Percentiles rank a stretch among this genome's conserved stretches.
These are phyloP conservation scores for Cryptosporidium viatorum DNA, from an alignment of 169 alveolate species.

Conservation along the genomic window DNA sequence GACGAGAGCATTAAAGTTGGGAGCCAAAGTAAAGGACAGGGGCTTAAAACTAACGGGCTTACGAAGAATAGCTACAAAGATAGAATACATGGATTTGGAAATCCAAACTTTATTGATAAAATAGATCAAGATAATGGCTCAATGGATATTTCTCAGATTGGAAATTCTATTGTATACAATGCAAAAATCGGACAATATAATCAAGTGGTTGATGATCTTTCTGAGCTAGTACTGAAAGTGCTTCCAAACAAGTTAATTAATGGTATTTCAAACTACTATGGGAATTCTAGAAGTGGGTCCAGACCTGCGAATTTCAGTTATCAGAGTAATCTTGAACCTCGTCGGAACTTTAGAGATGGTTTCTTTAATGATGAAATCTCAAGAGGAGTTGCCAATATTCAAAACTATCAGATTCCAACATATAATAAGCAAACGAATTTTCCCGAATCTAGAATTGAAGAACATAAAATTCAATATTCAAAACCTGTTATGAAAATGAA, in stretches of 20 bases:
- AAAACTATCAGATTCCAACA: neutral
- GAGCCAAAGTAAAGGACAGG: neutral
- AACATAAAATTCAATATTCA: neutral
- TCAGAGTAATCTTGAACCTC: neutral
- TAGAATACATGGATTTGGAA: conserved; percentile 74
- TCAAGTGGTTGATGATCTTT: conserved; percentile 59
- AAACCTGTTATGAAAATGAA: neutral
- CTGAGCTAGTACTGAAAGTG: conserved; percentile 56
- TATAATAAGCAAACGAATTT: neutral
- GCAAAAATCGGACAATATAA: conserved; percentile 45
- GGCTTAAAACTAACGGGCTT: neutral
- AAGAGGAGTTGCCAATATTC: neutral
- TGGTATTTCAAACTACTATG: conserved; percentile 53
- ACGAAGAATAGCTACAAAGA: neutral
- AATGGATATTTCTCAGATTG: conserved; percentile 54
- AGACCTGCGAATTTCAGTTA: neutral
- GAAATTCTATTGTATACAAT: conserved; percentile 52
- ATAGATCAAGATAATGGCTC: conserved; percentile 4
- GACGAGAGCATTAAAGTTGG: conserved; percentile 20
- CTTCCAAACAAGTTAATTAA: conserved; percentile 53
- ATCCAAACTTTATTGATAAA: conserved; percentile 27
- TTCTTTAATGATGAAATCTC: neutral
- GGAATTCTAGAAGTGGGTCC: neutral
- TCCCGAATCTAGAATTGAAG: neutral
- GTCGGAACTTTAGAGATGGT: neutral